These are phyloP conservation scores for Globisporangium solare DNA, from an alignment of 352 stramenopile species.

Conservation along the genomic window DNA sequence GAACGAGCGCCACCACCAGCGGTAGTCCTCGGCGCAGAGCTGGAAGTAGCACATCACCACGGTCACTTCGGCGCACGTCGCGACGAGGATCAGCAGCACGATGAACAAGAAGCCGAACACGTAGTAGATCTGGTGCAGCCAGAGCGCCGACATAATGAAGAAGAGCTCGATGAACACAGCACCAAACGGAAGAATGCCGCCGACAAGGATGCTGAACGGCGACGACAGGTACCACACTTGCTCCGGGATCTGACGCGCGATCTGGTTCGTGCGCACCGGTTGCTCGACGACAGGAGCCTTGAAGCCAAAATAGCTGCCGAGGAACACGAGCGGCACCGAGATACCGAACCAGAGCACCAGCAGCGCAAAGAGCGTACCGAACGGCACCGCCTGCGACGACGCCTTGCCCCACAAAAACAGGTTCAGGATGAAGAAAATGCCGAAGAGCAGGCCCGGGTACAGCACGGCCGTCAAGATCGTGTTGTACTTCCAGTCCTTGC, in stretches of 20 bases:
- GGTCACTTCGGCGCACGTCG: slow-evolving; percentile 98
- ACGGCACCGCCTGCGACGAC: slow-evolving; percentile 89
- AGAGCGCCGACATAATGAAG: slow-evolving; percentile 99
- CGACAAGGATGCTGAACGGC: slow-evolving; percentile 93
- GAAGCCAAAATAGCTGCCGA: slow-evolving; percentile 97
- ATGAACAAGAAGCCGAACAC: slow-evolving; percentile 99
- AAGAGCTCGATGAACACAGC: slow-evolving; percentile 99
- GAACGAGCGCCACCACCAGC: slow-evolving; percentile 97
- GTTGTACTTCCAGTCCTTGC: slow-evolving; percentile 97
- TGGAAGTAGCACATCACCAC: slow-evolving; percentile 99
- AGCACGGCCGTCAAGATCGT: slow-evolving; percentile 94
- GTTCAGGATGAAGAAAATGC: slow-evolving; percentile 96
- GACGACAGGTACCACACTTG: slow-evolving; percentile 96
- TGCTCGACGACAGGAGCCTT: slow-evolving; percentile 83
- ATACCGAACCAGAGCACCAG: slow-evolving; percentile 98
- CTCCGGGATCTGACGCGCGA: slow-evolving; percentile 89
- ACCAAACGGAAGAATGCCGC: slow-evolving; percentile 98
- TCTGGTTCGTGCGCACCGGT: slow-evolving; percentile 89
- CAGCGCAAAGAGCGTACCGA: slow-evolving; percentile 96
- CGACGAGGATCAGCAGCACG: slow-evolving; percentile 96
- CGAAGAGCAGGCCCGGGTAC: slow-evolving; percentile 92
- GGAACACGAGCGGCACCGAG: slow-evolving; percentile 97
- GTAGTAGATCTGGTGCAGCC: slow-evolving; percentile 99
- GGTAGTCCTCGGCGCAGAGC: slow-evolving; percentile 99
- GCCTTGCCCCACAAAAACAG: slow-evolving; percentile 90